Evolutionary conservation across 192 early-diverging fungal species (phyloP), one percentile per base, ranked within the genome.

Genomic region (Dimargaris cristalligena): DNA sequence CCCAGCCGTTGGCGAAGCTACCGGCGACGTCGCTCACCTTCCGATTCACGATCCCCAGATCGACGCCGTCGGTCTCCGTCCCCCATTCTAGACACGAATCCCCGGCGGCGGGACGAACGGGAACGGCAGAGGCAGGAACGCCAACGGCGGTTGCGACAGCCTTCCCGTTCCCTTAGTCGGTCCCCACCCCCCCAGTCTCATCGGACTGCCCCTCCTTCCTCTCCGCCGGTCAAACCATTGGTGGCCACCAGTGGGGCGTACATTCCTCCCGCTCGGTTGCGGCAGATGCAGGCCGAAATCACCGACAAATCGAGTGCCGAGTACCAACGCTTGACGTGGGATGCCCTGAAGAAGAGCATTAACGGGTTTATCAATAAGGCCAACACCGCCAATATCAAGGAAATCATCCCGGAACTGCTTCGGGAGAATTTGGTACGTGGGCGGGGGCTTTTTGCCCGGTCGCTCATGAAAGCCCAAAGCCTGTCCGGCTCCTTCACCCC

Each of bases 341-440:
- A 97, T 61, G 78, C 81, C 8, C 74, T 95, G 6, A 95, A 94
- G 65, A 97, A 95, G 69, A 83, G 79, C 58, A 85, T 97, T 59
- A 97, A 95, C 64, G 94, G 89, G 61, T 77, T 87, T 1, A 89
- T 97, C 64, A 97, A 97, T 78, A 94, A 93, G 72, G 86, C 92
- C 34, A 95, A 92, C 59, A 82, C 71, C 6, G 77, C 83, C 20
- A 97, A 97, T 66, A 86, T 95, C 68, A 91, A 94, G 52, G 78
- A 83, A 35, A 86, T 94, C 59, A 70, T 95, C 20, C 82, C 87
- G 8, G 90, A 95, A 65, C 62, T 97, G 34, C 88, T 97, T 68
- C 71, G 78, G 22, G 90, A 91, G 61, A 97, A 97, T 60, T 63
- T 97, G 59, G 76, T 97, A 29, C 85, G 94, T 44, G 92, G 91